Evolutionary conservation across 2,329 filamentous ascomycete genomes (phyloP).

Genomic region (Knufia petricola): DNA sequence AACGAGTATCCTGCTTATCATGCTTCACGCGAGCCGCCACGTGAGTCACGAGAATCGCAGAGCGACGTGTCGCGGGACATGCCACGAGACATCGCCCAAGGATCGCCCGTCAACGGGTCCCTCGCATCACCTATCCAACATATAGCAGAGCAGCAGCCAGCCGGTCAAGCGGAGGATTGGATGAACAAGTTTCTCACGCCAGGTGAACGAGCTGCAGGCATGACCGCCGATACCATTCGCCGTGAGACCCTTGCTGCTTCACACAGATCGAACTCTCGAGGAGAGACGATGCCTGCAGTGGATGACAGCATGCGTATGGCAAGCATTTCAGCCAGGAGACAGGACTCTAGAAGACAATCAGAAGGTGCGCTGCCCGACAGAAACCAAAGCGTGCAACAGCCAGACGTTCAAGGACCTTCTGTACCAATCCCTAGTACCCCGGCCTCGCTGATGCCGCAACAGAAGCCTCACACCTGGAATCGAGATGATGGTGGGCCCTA

Average conservation of each 20-base stretch:
- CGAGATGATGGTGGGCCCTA: constrained; percentile 50
- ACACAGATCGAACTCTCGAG: constrained; percentile 1
- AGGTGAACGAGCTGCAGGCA: constrained; percentile 42
- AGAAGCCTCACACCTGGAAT: constrained; percentile 38
- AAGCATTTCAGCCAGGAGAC: constrained; percentile 1
- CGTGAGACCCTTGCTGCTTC: constrained; percentile 8
- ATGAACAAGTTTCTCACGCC: constrained; percentile 55
- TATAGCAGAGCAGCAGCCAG: background rate
- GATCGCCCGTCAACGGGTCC: too few relatives aligned
- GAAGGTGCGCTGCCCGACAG: constrained; percentile 3
- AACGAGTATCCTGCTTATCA: background rate
- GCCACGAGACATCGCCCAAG: too few relatives aligned
- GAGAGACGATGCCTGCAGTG: background rate
- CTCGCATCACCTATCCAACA: background rate
- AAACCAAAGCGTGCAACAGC: background rate
- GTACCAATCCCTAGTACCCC: constrained; percentile 48
- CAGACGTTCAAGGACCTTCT: constrained; percentile 1
- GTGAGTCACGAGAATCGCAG: too few relatives aligned
- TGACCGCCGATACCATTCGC: constrained; percentile 18
- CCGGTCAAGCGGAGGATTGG: constrained; percentile 2
- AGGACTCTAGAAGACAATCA: constrained; percentile 6
- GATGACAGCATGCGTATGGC: constrained; percentile 7
- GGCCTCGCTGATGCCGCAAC: constrained; percentile 41
- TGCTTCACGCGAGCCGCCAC: too few relatives aligned
- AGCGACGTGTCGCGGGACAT: too few relatives aligned